A percentile compares a stretch with the other conserved stretches of the same genome.
Evolutionary conservation across 2,329 filamentous ascomycete species (phyloP).

Genomic region (Stachybotrys elegans): DNA sequence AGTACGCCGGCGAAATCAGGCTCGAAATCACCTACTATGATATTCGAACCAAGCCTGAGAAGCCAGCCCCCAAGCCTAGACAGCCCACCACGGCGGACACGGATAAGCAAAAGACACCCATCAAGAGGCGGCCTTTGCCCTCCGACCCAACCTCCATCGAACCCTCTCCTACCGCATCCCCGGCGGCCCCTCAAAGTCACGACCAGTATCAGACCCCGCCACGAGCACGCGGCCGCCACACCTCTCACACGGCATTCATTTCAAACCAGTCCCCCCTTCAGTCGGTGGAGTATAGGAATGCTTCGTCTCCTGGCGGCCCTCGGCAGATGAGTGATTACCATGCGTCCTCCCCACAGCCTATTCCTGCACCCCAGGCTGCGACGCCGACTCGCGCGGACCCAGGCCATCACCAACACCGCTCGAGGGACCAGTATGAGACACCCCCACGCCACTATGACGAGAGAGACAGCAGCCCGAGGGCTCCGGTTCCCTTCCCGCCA

Average conservation of each 20-base stretch:
- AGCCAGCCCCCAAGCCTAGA: constrained; percentile 53
- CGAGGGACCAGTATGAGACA: constrained; percentile 30
- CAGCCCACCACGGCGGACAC: constrained; percentile 29
- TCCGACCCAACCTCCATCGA: constrained; percentile 65
- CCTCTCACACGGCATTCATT: constrained; percentile 33
- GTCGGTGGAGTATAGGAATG: constrained; percentile 45
- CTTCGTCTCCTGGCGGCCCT: constrained; percentile 29
- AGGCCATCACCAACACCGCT: constrained; percentile 26
- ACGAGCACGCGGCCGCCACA: constrained; percentile 38
- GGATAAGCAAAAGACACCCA: constrained; percentile 49
- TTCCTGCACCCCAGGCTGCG: constrained; percentile 9
- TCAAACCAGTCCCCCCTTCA: constrained; percentile 50
- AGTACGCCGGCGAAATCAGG: constrained; percentile 92
- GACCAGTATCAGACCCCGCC: constrained; percentile 43
- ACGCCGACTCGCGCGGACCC: constrained; percentile 8
- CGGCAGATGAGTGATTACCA: constrained; percentile 31
- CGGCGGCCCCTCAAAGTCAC: constrained; percentile 24
- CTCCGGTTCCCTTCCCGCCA: constrained; percentile 18
- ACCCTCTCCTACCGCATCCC: constrained; percentile 25
- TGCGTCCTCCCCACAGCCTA: constrained; percentile 23
- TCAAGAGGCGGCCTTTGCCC: constrained; percentile 81
- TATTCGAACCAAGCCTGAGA: constrained; percentile 74
- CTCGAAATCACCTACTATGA: constrained; percentile 98
- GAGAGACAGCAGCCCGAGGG: constrained; percentile 27
- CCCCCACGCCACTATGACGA: constrained; percentile 30